A percentile compares a stretch with the other conserved stretches of the same genome.
Evolutionary conservation across 768 basidiomycete genomes (phyloP).

Genomic region (Neoboletus brunneissimus): DNA sequence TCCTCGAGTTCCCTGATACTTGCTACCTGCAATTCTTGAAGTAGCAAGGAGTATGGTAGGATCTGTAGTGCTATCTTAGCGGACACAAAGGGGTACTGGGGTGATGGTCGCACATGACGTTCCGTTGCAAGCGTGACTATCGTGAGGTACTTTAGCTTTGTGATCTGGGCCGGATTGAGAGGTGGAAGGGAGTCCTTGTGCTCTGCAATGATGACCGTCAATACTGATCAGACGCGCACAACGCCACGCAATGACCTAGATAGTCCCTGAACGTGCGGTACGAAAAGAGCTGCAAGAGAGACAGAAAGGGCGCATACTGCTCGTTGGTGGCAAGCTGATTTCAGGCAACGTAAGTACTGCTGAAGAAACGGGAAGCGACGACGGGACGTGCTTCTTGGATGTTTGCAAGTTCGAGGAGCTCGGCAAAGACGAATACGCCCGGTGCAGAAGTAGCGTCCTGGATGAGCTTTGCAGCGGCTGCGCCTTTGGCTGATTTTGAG

Average conservation of each 20-base stretch:
- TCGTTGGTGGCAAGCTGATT: constrained; percentile 66
- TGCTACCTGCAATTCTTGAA: constrained; percentile 67
- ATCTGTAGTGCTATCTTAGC: constrained; percentile 45
- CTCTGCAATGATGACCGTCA: constrained; percentile 40
- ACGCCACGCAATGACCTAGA: constrained; percentile 48
- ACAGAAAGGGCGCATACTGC: constrained; percentile 57
- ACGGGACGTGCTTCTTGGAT: constrained; percentile 70
- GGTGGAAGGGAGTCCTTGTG: constrained; percentile 64
- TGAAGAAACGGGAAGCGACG: background rate
- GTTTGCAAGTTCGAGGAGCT: constrained; percentile 77
- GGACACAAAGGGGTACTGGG: background rate
- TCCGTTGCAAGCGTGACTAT: constrained; percentile 80
- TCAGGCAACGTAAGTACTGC: background rate
- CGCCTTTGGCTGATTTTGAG: constrained; percentile 89
- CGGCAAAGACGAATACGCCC: constrained; percentile 90
- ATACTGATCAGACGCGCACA: background rate
- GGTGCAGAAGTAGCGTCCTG: constrained; percentile 84
- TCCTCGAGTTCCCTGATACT: constrained; percentile 90
- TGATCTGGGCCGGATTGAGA: constrained; percentile 68
- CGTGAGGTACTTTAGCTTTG: constrained; percentile 90
- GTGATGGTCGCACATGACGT: constrained; percentile 57
- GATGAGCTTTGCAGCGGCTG: constrained; percentile 86
- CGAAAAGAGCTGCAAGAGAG: constrained; percentile 81
- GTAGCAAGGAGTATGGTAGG: constrained; percentile 74
- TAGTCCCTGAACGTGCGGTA: constrained; percentile 88